These are phyloP conservation scores for Globisporangium sylvaticum DNA, from an alignment of 352 stramenopile genomes.

Conservation along the genomic window DNA sequence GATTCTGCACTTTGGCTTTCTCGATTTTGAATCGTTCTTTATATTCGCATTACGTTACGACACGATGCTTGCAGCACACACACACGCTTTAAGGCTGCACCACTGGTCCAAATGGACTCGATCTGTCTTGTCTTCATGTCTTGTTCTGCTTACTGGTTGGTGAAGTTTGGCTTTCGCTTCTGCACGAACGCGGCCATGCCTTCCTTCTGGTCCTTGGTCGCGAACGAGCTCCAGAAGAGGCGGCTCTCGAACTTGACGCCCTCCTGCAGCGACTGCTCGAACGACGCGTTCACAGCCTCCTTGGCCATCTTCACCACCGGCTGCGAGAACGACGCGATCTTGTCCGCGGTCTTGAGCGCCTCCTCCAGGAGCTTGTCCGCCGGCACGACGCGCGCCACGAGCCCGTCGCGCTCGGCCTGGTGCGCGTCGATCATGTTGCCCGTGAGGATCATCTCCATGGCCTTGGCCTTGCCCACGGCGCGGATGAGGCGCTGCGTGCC, in stretches of 20 bases:
- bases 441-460: slow-evolving; percentile 99
- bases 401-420: slow-evolving; percentile 91
- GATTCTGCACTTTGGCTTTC: not conserved
- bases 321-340: slow-evolving; percentile 95
- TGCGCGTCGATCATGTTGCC: slow-evolving; percentile 95
- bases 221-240: slow-evolving; percentile 98
- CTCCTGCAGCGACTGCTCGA: slow-evolving; percentile 93
- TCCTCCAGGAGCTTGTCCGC: slow-evolving; percentile 91
- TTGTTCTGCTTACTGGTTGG: slow-evolving; percentile 76
- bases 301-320: slow-evolving; percentile 96
- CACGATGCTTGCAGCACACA: slow-evolving; percentile 1
- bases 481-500: slow-evolving; percentile 97
- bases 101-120: not conserved
- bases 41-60: not conserved
- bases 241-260: slow-evolving; percentile 96
- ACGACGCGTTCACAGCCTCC: slow-evolving; percentile 92
- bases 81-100: not conserved
- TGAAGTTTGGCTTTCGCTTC: slow-evolving; percentile 96
- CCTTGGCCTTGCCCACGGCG: slow-evolving; percentile 97
- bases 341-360: slow-evolving; percentile 93
- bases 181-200: slow-evolving; percentile 97
- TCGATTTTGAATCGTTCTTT: not conserved
- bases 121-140: not conserved
- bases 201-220: slow-evolving; percentile 92
- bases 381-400: slow-evolving; percentile 92